Evolutionary conservation across 208 protist genomes (phyloP).

Genomic region (Trypanosomatidae sp.): DNA sequence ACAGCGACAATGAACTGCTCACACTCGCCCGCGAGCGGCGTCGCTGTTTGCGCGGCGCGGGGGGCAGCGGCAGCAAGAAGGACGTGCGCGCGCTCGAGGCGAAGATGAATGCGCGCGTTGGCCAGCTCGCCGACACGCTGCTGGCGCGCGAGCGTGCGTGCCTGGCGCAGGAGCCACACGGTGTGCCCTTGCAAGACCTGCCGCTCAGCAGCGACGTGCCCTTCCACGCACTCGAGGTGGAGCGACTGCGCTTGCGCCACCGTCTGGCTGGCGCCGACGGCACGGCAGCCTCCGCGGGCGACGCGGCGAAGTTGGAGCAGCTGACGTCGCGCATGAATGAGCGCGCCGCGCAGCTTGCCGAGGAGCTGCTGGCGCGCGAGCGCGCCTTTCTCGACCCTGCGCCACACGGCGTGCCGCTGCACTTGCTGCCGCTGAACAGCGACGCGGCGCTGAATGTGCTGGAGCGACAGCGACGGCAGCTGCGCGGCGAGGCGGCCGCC

Average conservation of each 20-base stretch:
- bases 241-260: constrained; percentile 1
- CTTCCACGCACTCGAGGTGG: constrained; percentile 21
- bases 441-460: constrained; percentile 47
- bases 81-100: constrained; percentile 13
- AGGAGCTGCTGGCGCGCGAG: constrained; percentile 29
- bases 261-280: no score
- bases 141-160: constrained; percentile 62
- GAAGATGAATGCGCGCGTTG: constrained; percentile 28
- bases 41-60: constrained; percentile 30
- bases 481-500: constrained; percentile 27
- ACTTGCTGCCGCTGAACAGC: constrained; percentile 44
- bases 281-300: no score
- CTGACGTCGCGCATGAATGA: no score
- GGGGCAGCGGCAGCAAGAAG: constrained; percentile 7
- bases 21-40: constrained; percentile 42
- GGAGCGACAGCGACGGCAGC: constrained; percentile 42
- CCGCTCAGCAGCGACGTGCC: constrained; percentile 19
- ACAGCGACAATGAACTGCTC: constrained; percentile 46
- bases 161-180: constrained; percentile 33
- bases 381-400: constrained; percentile 54
- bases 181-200: constrained; percentile 16
- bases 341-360: constrained; percentile 27
- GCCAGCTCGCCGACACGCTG: constrained; percentile 32
- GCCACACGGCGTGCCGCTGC: constrained; percentile 45
- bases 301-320: no score